A percentile compares a stretch with the other conserved stretches of the same genome.
Conservation (phyloP, 2,329 filamentous ascomycete genomes). For the Drechmeria coniospora region DNA sequence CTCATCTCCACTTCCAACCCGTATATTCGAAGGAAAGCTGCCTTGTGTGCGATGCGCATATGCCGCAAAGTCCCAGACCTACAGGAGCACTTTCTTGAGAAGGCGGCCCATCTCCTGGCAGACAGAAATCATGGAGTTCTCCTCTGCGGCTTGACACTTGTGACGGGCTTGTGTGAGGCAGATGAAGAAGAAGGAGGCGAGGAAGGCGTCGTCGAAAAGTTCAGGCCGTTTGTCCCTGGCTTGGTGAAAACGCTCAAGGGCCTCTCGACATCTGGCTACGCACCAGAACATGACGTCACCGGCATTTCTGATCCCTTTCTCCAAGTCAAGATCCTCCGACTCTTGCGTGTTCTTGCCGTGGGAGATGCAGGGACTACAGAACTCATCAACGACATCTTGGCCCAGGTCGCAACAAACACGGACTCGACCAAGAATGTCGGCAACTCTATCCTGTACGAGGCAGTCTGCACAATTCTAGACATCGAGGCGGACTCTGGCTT, state of each 20-base stretch:
- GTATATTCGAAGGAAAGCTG: slow-evolving; percentile 95
- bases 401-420: slow-evolving; percentile 94
- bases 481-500: slow-evolving; percentile 95
- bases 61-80: slow-evolving; percentile 95
- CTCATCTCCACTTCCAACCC: slow-evolving; percentile 87
- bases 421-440: slow-evolving; percentile 97
- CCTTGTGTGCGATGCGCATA: slow-evolving; percentile 97
- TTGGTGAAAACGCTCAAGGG: slow-evolving; percentile 85
- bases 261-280: slow-evolving; percentile 87
- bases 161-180: slow-evolving; percentile 83
- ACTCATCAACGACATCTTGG: slow-evolving; percentile 95
- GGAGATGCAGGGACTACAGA: slow-evolving; percentile 82
- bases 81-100: slow-evolving; percentile 93
- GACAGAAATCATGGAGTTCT: slow-evolving; percentile 94
- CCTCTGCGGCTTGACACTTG: slow-evolving; percentile 79
- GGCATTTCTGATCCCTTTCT: slow-evolving; percentile 96
- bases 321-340: slow-evolving; percentile 84
- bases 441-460: slow-evolving; percentile 95
- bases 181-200: slow-evolving; percentile 89
- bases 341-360: slow-evolving; percentile 73
- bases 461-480: slow-evolving; percentile 90
- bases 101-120: slow-evolving; percentile 72
- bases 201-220: slow-evolving; percentile 78
- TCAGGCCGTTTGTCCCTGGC: slow-evolving; percentile 69
- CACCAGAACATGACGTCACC: slow-evolving; percentile 94